These are phyloP conservation scores for Funneliformis geosporum DNA, from an alignment of 192 early-diverging fungal genomes.

Conservation along the genomic window DNA sequence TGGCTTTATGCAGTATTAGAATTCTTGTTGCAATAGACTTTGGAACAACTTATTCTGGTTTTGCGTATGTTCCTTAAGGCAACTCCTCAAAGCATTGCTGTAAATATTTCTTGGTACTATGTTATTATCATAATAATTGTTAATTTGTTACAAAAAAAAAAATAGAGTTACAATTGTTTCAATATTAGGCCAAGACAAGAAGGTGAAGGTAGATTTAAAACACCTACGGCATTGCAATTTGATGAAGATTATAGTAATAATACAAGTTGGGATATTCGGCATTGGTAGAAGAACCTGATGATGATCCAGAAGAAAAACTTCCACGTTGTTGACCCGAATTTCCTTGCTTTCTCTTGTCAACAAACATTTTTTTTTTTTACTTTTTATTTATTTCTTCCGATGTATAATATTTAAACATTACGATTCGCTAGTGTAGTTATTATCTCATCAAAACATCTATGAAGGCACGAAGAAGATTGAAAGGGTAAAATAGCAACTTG, in stretches of 20 bases:
- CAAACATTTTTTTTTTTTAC: too few species aligned
- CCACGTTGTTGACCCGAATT: too few species aligned
- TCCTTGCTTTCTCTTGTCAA: too few species aligned
- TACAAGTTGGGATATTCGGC: neutral
- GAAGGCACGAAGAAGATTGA: too few species aligned
- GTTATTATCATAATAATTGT: neutral
- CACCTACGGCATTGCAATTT: conserved; percentile 26
- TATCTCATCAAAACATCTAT: too few species aligned
- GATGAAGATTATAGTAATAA: conserved; percentile 1
- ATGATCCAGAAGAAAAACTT: neutral
- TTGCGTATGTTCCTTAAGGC: neutral
- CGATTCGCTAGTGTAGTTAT: too few species aligned
- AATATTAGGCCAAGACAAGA: conserved; percentile 3
- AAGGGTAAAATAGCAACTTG: too few species aligned
- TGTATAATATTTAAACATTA: too few species aligned
- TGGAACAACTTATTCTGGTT: conserved; percentile 13
- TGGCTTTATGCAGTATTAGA: neutral
- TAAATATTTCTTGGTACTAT: neutral
- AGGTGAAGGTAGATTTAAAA: neutral
- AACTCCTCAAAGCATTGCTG: neutral
- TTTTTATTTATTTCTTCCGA: too few species aligned
- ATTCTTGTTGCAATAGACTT: conserved; percentile 18
- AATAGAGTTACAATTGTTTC: neutral
- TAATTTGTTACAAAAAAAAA: neutral
- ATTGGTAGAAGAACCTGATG: neutral